Base-by-base conservation (phyloP, 225 moss, liverwort and hornwort genomes). In the Polytrichum commune region DNA sequence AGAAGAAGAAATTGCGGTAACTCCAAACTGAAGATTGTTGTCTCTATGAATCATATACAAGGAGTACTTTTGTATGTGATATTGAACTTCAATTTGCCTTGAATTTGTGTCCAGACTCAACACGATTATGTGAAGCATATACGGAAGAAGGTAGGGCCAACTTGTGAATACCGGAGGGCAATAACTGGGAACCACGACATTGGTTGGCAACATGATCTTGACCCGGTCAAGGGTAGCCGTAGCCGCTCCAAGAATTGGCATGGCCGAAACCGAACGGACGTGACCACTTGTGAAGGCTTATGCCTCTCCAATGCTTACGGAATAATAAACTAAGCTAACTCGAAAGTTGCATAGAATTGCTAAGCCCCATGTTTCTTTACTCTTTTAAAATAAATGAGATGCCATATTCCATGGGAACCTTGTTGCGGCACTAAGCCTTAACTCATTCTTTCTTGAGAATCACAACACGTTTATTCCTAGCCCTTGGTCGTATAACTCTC, bases 141-240 rank as follows among this genome's bases (percentile, higher is more conserved):
- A 18, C 78, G 82, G 19, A 88, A 71, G 19, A 77, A 85, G 4
- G 28, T 72, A 2, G 88, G 88, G 1, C 88, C 88, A 3, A 78
- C 71, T 4, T 0, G 3, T n/a, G 76, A 84, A 69, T 82, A 76
- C 70, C 8, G 18, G 7, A 85, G 73, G 65, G 62, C 88, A 57
- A 84, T 88, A 67, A 88, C 84, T 4, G 67, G 66, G 24, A 88
- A 88, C 25, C 88, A 88, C 62, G 88, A 80, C 35, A 82, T 88
- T 80, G 88, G 88, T 30, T 88, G 88, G 88, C 75, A 20, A 0
- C 80, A 80, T 30, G 82, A 88, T 1, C 19, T 85, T 29, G 78
- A 85, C 73, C 73, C 75, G 0, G 66, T 35, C 0, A 85, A 76
- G 0, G 82, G 82, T 35, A 76, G 69, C 13, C 68, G 63, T 0